Percentiles rank a stretch among this genome's conserved stretches.
Evolutionary conservation across 2,329 filamentous ascomycete genomes (phyloP).

Genomic region (Trichoderma brevicompactum): DNA sequence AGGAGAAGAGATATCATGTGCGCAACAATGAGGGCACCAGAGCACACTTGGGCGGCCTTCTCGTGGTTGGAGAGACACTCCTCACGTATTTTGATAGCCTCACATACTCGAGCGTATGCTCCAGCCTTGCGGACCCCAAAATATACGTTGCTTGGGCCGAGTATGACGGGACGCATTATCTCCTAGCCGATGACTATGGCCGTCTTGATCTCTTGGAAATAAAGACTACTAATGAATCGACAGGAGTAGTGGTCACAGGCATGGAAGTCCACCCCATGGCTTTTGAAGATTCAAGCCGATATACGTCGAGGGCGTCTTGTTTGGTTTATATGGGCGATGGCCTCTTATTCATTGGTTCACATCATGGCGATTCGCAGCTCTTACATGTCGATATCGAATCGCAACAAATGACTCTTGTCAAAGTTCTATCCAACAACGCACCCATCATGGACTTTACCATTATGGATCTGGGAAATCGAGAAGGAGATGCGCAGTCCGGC

Average conservation of each 20-base stretch:
- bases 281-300: constrained; percentile 36
- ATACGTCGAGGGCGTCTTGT: constrained; percentile 74
- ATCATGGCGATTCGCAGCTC: constrained; percentile 90
- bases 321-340: constrained; percentile 77
- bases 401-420: constrained; percentile 64
- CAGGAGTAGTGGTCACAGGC: constrained; percentile 68
- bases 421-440: constrained; percentile 76
- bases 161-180: constrained; percentile 78
- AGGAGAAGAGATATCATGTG: constrained; percentile 64
- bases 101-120: constrained; percentile 67
- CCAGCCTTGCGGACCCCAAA: constrained; percentile 71
- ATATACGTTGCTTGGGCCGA: constrained; percentile 92
- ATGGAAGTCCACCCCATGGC: constrained; percentile 65
- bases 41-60: constrained; percentile 68
- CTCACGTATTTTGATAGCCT: constrained; percentile 85
- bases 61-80: constrained; percentile 78
- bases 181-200: constrained; percentile 93
- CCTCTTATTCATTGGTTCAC: constrained; percentile 84
- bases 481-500: constrained; percentile 72
- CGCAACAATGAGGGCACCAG: constrained; percentile 58
- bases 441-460: constrained; percentile 92
- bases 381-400: constrained; percentile 58
- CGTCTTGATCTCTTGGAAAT: constrained; percentile 84
- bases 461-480: constrained; percentile 92
- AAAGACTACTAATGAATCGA: constrained; percentile 65